These are phyloP conservation scores for Metarhizium brunneum DNA, from an alignment of 2,329 filamentous ascomycete genomes.

Conservation along the genomic window DNA sequence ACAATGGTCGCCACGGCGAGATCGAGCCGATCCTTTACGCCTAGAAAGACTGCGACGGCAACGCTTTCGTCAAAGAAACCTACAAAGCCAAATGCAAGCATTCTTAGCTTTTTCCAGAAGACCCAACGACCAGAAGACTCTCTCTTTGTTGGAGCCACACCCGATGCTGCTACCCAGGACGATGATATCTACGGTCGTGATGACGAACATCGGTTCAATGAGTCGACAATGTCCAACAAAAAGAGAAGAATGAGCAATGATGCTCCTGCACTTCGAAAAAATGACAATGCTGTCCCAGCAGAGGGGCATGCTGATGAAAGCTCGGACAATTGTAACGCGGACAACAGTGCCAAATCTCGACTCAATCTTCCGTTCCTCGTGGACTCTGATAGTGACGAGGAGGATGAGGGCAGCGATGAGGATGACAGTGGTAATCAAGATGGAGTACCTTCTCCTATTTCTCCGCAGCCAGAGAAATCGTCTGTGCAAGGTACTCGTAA, in stretches of 20 bases:
- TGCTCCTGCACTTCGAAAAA: background rate
- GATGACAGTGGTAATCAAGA: no score
- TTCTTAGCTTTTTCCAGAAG: slow-evolving; percentile 69
- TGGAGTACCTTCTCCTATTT: background rate
- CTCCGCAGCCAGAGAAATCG: background rate
- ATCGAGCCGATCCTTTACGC: slow-evolving; percentile 20
- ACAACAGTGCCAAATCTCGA: slow-evolving; percentile 11
- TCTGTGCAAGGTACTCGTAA: background rate
- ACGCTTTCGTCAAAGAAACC: slow-evolving; percentile 23
- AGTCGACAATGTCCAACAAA: slow-evolving; percentile 23
- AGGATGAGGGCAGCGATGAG: slow-evolving; percentile 14
- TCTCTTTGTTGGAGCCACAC: slow-evolving; percentile 39
- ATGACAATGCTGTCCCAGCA: background rate
- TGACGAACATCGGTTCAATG: slow-evolving; percentile 21
- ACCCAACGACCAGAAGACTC: slow-evolving; percentile 48
- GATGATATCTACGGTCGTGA: slow-evolving; percentile 20
- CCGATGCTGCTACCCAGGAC: slow-evolving; percentile 12
- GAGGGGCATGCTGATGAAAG: background rate
- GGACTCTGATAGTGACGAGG: slow-evolving; percentile 50
- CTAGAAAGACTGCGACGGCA: slow-evolving; percentile 19
- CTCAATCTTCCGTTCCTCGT: slow-evolving; percentile 52
- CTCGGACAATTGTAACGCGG: background rate
- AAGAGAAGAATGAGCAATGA: slow-evolving; percentile 20
- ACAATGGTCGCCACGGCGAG: slow-evolving; percentile 27
- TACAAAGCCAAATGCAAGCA: slow-evolving; percentile 49